Evolutionary conservation across 768 basidiomycete genomes (phyloP).

Genomic region (Leccinum rimulosum): DNA sequence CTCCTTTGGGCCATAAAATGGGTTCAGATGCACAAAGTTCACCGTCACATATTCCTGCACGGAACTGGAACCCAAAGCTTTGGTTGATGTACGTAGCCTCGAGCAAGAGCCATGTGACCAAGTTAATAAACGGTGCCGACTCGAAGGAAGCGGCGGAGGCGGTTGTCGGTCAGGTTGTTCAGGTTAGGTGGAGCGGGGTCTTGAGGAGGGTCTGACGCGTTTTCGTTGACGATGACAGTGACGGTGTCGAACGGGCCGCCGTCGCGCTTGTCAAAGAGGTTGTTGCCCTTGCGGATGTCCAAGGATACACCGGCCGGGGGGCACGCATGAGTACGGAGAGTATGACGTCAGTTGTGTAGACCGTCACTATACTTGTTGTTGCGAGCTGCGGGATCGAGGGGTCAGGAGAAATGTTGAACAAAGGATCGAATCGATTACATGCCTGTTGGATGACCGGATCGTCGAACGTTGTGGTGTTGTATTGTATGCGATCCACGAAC

Average conservation of each 20-base stretch:
- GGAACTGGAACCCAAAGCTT: slow-evolving; percentile 95
- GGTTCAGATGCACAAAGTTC: slow-evolving; percentile 85
- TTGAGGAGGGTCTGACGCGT: slow-evolving; percentile 90
- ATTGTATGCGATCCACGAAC: slow-evolving; percentile 90
- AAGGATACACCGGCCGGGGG: slow-evolving; percentile 92
- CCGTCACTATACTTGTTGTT: slow-evolving; percentile 72
- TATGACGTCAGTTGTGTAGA: slow-evolving; percentile 95
- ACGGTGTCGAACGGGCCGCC: slow-evolving; percentile 96
- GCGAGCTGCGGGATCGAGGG: slow-evolving; percentile 53
- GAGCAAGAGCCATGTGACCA: slow-evolving; percentile 87
- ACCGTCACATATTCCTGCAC: slow-evolving; percentile 72
- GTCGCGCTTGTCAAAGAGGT: slow-evolving; percentile 94
- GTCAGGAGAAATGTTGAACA: not conserved
- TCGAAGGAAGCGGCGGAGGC: slow-evolving; percentile 48
- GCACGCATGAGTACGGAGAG: slow-evolving; percentile 96
- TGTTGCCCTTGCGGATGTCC: slow-evolving; percentile 96
- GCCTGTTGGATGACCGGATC: slow-evolving; percentile 96
- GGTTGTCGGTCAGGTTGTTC: slow-evolving; percentile 69
- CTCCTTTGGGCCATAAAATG: slow-evolving; percentile 93
- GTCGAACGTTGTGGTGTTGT: slow-evolving; percentile 97
- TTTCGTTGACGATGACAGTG: slow-evolving; percentile 99
- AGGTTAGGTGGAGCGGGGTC: slow-evolving; percentile 78
- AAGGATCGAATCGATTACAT: slow-evolving; percentile 11
- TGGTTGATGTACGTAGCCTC: slow-evolving; percentile 99
- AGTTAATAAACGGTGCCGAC: slow-evolving; percentile 76